A percentile compares a stretch with the other conserved stretches of the same genome.
phyloP scores from a whole-genome alignment of 2,329 filamentous ascomycete species.

The Penicillium palitans region DNA sequence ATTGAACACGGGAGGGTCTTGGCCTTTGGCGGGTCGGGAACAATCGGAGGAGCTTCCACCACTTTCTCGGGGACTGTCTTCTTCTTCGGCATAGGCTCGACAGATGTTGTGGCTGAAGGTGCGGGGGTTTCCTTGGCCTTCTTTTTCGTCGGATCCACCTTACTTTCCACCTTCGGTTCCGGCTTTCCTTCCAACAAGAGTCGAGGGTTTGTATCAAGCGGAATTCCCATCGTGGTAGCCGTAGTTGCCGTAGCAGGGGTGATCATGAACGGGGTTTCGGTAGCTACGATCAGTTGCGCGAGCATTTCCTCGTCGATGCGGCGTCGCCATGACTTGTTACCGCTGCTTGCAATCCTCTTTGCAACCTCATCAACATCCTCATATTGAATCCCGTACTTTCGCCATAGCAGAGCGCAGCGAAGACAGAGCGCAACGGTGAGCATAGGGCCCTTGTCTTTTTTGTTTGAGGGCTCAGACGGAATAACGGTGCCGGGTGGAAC shows the following conservation, averaged over 20 bases:
- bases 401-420: constrained; percentile 89
- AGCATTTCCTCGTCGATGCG: constrained; percentile 85
- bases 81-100: constrained; percentile 59
- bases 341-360: constrained; percentile 78
- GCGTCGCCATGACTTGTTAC: constrained; percentile 80
- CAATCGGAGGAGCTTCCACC: constrained; percentile 58
- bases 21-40: constrained; percentile 77
- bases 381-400: constrained; percentile 93
- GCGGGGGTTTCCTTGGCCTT: constrained; percentile 56
- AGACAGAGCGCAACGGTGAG: constrained; percentile 82
- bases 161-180: constrained; percentile 39
- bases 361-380: constrained; percentile 89
- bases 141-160: constrained; percentile 59
- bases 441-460: constrained; percentile 72
- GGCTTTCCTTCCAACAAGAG: constrained; percentile 32
- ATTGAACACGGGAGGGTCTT: constrained; percentile 80
- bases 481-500: constrained; percentile 70
- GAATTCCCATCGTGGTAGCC: constrained; percentile 46
- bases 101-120: constrained; percentile 46
- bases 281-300: constrained; percentile 47
- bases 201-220: constrained; percentile 38
- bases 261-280: constrained; percentile 48
- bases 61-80: constrained; percentile 60
- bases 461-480: constrained; percentile 62
- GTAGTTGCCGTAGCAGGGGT: constrained; percentile 45